phyloP scores from a whole-genome alignment of 2,329 filamentous ascomycete species.

The Endocalyx cinctus region DNA sequence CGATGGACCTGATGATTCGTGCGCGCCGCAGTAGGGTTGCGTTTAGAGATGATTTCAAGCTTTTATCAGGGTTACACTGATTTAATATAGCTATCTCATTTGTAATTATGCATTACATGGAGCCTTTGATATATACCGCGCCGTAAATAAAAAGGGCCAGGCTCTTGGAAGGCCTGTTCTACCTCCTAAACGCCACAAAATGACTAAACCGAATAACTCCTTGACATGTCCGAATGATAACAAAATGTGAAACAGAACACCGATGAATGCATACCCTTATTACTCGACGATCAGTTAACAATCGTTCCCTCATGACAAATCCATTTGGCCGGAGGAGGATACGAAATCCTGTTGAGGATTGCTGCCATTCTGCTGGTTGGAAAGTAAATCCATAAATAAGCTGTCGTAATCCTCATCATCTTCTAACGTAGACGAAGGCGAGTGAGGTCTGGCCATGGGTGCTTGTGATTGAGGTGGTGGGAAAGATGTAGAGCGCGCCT shows the following conservation, averaged over 20 bases:
- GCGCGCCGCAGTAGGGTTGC: constrained; percentile 52
- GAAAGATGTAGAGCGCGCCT: constrained; percentile 19
- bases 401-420: constrained; percentile 60
- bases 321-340: constrained; percentile 39
- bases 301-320: constrained; percentile 39
- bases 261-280: too few relatives aligned
- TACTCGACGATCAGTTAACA: too few relatives aligned
- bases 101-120: too few relatives aligned
- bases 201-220: constrained; percentile 1
- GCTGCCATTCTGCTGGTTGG: constrained; percentile 32
- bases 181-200: too few relatives aligned
- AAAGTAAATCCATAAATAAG: constrained; percentile 61
- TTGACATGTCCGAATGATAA: constrained; percentile 2
- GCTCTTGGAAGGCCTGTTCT: too few relatives aligned
- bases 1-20: constrained; percentile 56
- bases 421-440: constrained; percentile 32
- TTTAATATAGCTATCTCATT: too few relatives aligned
- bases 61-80: too few relatives aligned
- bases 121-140: too few relatives aligned
- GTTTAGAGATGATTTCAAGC: constrained; percentile 12
- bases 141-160: too few relatives aligned
- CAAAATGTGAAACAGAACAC: constrained; percentile 3
- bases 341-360: constrained; percentile 20
- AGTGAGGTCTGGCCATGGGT: too few relatives aligned
- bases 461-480: constrained; percentile 22